Evolutionary conservation across 2,329 filamentous ascomycete genomes (phyloP), one percentile per base, ranked within the genome.

Genomic region (Lachnum nothofagi): DNA sequence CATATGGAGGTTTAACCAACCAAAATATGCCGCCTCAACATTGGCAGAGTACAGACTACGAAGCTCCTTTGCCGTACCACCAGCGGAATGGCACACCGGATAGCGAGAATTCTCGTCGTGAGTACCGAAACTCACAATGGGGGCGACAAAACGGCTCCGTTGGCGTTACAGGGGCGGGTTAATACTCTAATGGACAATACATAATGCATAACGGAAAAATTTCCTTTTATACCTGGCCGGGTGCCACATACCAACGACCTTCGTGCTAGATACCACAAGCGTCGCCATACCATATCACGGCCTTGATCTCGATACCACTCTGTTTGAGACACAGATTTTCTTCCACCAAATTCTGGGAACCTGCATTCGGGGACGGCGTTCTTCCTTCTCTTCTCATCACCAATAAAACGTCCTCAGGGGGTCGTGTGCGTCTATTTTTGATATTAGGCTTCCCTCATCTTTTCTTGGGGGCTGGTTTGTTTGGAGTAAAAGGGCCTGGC

Each of bases 11-110:
- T 17, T 51, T 65, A 60, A 53, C 57, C n/a, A 65, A 64, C 24
- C 73, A 74, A 46, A 76, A 71, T 29, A 77, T 74, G 1, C 74
- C 79, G 5, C 71, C 74, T 2, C 69, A 70, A 6, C 72, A 74
- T 66, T 72, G 73, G 52, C 70, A 71, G 53, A 54, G 54, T 6
- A 51, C 53, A 16, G 62, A 65, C 22, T 43, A 61, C 12, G 62
- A 64, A 31, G 55, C 54, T 4, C 59, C 60, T 8, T 38, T 53
- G 8, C 49, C 62, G 6, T 64, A 62, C 44, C 27, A 46, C 17
- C 53, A 61, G 25, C 55, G 61, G 22, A 64, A 59, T 45, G 60
- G 60, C 8, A 65, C 63, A 1, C 64, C 64, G 17, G 65, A 66
- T 31, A 67, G 61, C 35, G 58, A 59, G 17, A 50, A 55, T 27